Evolutionary conservation across 768 basidiomycete species (phyloP).

Genomic region (Leccinum pellstonianum): DNA sequence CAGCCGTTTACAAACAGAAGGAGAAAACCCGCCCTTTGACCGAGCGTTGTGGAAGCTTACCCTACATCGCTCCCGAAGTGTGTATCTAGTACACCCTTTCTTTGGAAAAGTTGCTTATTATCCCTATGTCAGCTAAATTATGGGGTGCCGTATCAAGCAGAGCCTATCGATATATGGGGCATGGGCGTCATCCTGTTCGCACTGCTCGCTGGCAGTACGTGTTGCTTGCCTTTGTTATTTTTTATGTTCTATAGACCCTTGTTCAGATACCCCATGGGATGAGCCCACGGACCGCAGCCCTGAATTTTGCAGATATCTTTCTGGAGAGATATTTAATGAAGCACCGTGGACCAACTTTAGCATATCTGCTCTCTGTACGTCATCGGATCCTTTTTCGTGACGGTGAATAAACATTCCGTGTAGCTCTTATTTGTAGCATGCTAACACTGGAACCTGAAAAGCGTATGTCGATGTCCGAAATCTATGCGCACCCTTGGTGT

Average conservation of each 20-base stretch:
- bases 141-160: conserved; percentile 74
- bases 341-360: conserved; percentile 77
- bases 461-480: conserved; percentile 62
- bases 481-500: conserved; percentile 70
- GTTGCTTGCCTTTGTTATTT: background rate
- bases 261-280: conserved; percentile 94
- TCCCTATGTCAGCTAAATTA: conserved; percentile 53
- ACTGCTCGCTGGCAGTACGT: conserved; percentile 83
- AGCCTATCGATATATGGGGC: conserved; percentile 96
- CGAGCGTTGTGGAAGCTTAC: conserved; percentile 88
- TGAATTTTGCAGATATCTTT: conserved; percentile 76
- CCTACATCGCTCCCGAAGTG: conserved; percentile 95
- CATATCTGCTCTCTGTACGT: conserved; percentile 59
- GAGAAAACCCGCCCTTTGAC: conserved; percentile 71
- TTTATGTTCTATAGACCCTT: background rate
- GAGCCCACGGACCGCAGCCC: conserved; percentile 78
- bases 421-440: conserved; percentile 77
- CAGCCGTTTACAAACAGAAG: conserved; percentile 85
- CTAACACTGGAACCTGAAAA: conserved; percentile 66
- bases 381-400: background rate
- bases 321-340: conserved; percentile 70
- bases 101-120: background rate
- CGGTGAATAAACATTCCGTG: conserved; percentile 1
- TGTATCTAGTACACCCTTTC: conserved; percentile 11
- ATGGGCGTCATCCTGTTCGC: conserved; percentile 94